A percentile compares a stretch with the other conserved stretches of the same genome.
Conservation (phyloP, 2,329 filamentous ascomycete genomes). For the Zasmidium citrigriseum region DNA sequence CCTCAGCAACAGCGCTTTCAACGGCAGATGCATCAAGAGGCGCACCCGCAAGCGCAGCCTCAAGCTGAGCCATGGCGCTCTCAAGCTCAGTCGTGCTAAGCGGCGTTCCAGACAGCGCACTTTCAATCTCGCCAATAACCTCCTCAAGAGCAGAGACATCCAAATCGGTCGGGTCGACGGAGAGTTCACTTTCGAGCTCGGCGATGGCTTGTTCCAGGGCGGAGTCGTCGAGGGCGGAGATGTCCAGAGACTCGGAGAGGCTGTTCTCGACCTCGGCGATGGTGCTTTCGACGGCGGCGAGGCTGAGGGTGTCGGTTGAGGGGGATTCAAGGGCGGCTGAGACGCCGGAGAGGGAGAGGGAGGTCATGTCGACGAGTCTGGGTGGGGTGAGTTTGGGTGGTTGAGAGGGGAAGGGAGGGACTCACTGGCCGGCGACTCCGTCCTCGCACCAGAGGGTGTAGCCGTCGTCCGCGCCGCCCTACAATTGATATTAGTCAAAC, state of each 20-base stretch:
- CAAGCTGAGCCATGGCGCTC: neutral
- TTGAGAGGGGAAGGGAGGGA: neutral
- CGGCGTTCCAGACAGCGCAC: neutral
- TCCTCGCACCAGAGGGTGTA: neutral
- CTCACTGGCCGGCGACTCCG: neutral
- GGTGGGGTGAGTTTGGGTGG: neutral
- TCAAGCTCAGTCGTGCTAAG: neutral
- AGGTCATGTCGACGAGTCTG: neutral
- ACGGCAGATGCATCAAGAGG: neutral
- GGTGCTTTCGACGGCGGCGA: neutral
- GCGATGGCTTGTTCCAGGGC: neutral
- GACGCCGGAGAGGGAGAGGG: neutral
- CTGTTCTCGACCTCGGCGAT: neutral
- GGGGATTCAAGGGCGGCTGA: neutral
- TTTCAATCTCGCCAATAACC: neutral
- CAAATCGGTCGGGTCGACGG: neutral
- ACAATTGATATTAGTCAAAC: no score
- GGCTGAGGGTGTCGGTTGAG: neutral
- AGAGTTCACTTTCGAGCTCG: neutral
- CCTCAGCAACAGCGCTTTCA: neutral
- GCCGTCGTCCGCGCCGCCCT: neutral
- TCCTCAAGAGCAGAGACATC: neutral
- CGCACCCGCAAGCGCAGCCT: neutral
- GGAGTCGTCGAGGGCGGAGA: neutral
- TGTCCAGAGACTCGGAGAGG: neutral